A percentile compares a stretch with the other conserved stretches of the same genome.
Evolutionary conservation across 306 rosid species (phyloP).

Genomic region (Echinosophora koreensis): DNA sequence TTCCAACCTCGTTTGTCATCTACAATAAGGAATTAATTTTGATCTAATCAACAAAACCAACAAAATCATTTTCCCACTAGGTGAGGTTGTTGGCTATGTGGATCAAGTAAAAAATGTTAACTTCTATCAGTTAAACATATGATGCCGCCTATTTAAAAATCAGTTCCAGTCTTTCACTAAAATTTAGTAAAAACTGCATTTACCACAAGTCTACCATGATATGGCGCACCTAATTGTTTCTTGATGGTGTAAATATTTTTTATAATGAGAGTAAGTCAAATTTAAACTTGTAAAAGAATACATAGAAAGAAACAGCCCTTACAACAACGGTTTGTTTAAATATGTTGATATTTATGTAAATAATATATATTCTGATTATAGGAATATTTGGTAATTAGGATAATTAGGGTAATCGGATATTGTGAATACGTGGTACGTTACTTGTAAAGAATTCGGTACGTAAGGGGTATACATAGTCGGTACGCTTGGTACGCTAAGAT

Average conservation of each 20-base stretch:
- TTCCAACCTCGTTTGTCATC: slow-evolving; percentile 94
- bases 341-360: too few relatives aligned
- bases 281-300: not conserved
- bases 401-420: too few relatives aligned
- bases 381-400: too few relatives aligned
- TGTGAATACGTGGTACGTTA: too few relatives aligned
- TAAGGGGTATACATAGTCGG: too few relatives aligned
- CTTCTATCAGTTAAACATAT: not conserved
- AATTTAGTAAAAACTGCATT: not conserved
- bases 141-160: not conserved
- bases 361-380: too few relatives aligned
- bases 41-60: not conserved
- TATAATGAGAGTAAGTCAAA: not conserved
- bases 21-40: slow-evolving; percentile 39
- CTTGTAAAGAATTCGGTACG: too few relatives aligned
- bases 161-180: slow-evolving; percentile 14
- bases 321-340: not conserved
- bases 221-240: not conserved
- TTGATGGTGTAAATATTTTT: not conserved
- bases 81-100: not conserved
- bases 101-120: not conserved
- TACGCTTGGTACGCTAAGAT: too few relatives aligned
- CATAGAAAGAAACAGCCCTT: not conserved
- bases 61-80: slow-evolving; percentile 1
- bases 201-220: not conserved